Evolutionary conservation across 768 basidiomycete genomes (phyloP), one percentile per base, ranked within the genome.

Genomic region (Naematelia encephala): DNA sequence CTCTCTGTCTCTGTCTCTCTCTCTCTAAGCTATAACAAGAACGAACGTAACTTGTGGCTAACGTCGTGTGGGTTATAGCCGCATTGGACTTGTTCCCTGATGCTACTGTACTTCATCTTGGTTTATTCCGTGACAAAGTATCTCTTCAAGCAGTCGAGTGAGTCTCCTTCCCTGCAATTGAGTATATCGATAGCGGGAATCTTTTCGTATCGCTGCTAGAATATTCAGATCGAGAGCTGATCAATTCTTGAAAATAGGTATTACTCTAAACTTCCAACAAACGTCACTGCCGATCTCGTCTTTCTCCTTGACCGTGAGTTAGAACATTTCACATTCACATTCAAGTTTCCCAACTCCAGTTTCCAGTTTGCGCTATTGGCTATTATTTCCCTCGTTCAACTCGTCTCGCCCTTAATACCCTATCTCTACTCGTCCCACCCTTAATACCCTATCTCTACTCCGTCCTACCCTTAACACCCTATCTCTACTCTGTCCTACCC

Each of bases 71-170:
- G n/a, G 42, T 23, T 8, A 11, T 57, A 77, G 90, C 89, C 21
- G 77, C 96, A 72, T 79, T 93, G 60, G 84, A 84, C 54, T 80
- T 93, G 51, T 94, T 93, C 77, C 92, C 91, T 82, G 88, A 81
- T 39, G 89, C 91, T 0, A 85, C 86, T 5, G 90, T 96, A 2
- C 91, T 91, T 67, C 92, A 96, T 72, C 82, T 97, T 45, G 93
- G 93, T 21, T 77, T 97, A 21, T 96, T 85, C 78, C 81, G 92
- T 55, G 92, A 77, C 34, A 73, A 73, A 51, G 59, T 87, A 14
- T 85, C 84, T 30, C 80, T 96, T 54, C 90, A 91, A 58, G 91
- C 94, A 5, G 90, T 94, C 12, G 90, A 94, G 66, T 64, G 53
- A 66, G 67, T 62, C 26, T 26, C 22, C 28, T 34, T 16, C n/a